A percentile compares a stretch with the other conserved stretches of the same genome.
Evolutionary conservation across 2,329 filamentous ascomycete species (phyloP).

Genomic region (Hymenoscyphus linearis): DNA sequence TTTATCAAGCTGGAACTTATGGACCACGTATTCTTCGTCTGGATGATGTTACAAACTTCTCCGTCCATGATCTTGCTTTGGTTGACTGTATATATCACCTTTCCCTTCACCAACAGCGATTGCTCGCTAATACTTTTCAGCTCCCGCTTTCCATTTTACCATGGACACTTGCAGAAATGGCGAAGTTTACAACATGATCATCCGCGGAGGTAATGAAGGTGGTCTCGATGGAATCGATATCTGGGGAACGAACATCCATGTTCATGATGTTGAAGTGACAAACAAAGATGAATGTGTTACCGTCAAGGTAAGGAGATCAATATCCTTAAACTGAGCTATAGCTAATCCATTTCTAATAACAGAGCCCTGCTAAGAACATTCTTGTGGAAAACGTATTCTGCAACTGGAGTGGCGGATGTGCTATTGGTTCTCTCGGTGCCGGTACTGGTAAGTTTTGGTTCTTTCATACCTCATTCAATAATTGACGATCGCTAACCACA

Average conservation of each 20-base stretch:
- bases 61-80: conserved; percentile 22
- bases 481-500: background rate
- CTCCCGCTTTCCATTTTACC: conserved; percentile 37
- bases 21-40: conserved; percentile 22
- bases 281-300: conserved; percentile 60
- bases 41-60: conserved; percentile 19
- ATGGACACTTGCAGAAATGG: conserved; percentile 46
- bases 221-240: conserved; percentile 53
- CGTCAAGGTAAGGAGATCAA: conserved; percentile 36
- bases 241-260: conserved; percentile 48
- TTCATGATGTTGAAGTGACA: conserved; percentile 55
- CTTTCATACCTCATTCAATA: too few relatives aligned
- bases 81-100: conserved; percentile 17
- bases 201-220: conserved; percentile 46
- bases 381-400: conserved; percentile 57
- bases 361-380: conserved; percentile 51
- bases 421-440: conserved; percentile 49
- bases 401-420: conserved; percentile 56
- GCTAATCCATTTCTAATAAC: background rate
- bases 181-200: conserved; percentile 51
- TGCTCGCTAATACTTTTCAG: conserved; percentile 9
- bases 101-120: background rate
- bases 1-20: conserved; percentile 7
- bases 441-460: conserved; percentile 32
- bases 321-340: background rate